Conservation (phyloP, 2,329 filamentous ascomycete species). For the Aspergillus quadricinctus region DNA sequence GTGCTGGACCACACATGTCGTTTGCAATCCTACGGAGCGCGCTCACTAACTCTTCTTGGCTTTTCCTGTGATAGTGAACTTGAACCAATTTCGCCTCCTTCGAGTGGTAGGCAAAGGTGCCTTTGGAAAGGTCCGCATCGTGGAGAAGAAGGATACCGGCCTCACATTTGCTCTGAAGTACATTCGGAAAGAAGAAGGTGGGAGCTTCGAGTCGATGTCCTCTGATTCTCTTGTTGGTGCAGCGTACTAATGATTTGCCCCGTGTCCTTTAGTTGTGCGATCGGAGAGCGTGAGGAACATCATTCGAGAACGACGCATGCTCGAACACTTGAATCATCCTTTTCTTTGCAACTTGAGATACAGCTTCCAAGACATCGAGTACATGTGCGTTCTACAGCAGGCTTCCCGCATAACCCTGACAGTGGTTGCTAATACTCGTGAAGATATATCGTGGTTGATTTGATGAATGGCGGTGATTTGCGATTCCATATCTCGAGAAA, state of each 20-base stretch:
- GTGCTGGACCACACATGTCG: constrained; percentile 10
- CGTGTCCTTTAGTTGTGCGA: constrained; percentile 68
- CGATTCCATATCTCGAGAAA: constrained; percentile 97
- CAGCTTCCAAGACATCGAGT: constrained; percentile 98
- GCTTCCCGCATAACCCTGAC: not conserved
- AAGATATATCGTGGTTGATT: constrained; percentile 87
- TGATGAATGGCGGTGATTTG: constrained; percentile 96
- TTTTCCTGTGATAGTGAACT: constrained; percentile 62
- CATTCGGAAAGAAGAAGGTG: constrained; percentile 94
- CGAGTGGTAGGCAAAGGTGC: constrained; percentile 96
- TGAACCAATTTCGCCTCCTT: constrained; percentile 93
- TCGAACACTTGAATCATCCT: constrained; percentile 95
- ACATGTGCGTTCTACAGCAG: constrained; percentile 63
- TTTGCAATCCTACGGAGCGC: not conserved
- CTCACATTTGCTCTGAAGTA: constrained; percentile 96
- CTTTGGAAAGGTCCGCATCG: constrained; percentile 97
- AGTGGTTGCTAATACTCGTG: constrained; percentile 19
- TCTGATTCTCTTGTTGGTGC: not conserved
- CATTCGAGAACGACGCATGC: constrained; percentile 93
- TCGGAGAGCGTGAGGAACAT: constrained; percentile 98
- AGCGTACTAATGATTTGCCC: constrained; percentile 17
- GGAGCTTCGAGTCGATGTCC: constrained; percentile 2
- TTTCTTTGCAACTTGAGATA: constrained; percentile 98
- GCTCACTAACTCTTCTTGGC: not conserved
- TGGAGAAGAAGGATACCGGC: constrained; percentile 92